A percentile compares a stretch with the other conserved stretches of the same genome.
Evolutionary conservation across 139 green algal genomes (phyloP).

Genomic region (Volvox reticuliferus): DNA sequence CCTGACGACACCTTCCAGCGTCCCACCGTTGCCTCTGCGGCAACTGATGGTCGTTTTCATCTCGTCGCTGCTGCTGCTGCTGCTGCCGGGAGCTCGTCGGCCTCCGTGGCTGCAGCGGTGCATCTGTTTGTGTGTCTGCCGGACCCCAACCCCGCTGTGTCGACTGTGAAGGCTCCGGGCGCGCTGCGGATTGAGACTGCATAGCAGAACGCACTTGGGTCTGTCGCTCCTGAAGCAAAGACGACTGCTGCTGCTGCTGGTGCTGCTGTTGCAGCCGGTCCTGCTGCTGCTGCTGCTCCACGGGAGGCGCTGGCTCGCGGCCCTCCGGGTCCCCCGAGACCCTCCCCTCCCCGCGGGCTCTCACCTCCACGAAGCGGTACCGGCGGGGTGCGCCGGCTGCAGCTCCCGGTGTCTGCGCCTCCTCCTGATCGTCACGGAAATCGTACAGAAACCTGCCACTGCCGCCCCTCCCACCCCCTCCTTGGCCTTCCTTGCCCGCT

Average conservation of each 20-base stretch:
- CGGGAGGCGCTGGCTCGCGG: background rate
- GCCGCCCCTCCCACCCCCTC: background rate
- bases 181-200: background rate
- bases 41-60: background rate
- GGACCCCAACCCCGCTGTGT: too few species aligned
- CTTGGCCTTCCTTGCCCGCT: background rate
- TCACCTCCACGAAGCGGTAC: constrained; percentile 14
- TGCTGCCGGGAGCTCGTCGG: background rate
- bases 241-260: background rate
- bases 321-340: background rate
- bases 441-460: constrained; percentile 8
- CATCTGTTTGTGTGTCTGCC: too few species aligned
- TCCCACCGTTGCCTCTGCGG: background rate
- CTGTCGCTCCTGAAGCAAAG: background rate
- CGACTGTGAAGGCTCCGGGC: too few species aligned
- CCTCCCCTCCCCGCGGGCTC: too few species aligned
- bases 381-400: background rate
- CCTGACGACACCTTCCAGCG: background rate
- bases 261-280: background rate
- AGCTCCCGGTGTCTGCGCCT: background rate
- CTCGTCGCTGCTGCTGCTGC: background rate
- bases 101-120: background rate
- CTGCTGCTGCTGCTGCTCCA: background rate
- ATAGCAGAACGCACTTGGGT: too few species aligned
- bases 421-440: background rate